These are phyloP conservation scores for Candida neerlandica DNA, from an alignment of 1,139 yeast genomes.

Conservation along the genomic window DNA sequence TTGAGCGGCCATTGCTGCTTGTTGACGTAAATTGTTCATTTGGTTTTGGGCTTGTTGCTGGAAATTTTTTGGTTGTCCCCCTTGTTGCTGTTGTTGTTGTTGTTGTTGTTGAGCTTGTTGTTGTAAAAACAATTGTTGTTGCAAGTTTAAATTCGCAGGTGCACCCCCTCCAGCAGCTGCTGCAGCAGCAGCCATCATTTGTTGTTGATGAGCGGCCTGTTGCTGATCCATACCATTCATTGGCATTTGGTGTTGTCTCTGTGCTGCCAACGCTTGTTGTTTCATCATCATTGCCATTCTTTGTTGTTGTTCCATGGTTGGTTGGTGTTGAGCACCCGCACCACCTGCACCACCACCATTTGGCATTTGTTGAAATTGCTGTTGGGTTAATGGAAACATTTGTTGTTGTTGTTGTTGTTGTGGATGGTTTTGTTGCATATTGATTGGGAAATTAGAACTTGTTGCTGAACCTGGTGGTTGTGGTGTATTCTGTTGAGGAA, in stretches of 20 bases:
- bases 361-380: conserved; percentile 17
- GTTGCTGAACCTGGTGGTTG: conserved; percentile 24
- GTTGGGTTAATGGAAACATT: conserved; percentile 19
- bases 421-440: conserved; percentile 28
- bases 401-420: conserved; percentile 33
- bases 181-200: conserved; percentile 18
- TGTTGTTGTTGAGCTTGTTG: conserved; percentile 21
- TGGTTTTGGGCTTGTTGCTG: conserved; percentile 57
- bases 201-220: conserved; percentile 18
- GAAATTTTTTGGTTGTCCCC: conserved; percentile 32
- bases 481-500: conserved; percentile 8
- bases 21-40: conserved; percentile 54
- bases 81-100: conserved; percentile 20
- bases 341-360: conserved; percentile 9
- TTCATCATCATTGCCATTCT: conserved; percentile 18
- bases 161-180: conserved; percentile 12
- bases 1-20: conserved; percentile 39
- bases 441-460: conserved; percentile 18
- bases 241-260: conserved; percentile 14
- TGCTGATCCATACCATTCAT: conserved; percentile 24
- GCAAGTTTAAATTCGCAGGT: conserved; percentile 19
- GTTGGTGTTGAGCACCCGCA: conserved; percentile 15
- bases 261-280: conserved; percentile 13
- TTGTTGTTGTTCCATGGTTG: conserved; percentile 11
- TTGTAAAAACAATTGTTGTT: conserved; percentile 28